phyloP scores from a whole-genome alignment of 1,139 yeast species.

The Lodderomyces parapsilosis region DNA sequence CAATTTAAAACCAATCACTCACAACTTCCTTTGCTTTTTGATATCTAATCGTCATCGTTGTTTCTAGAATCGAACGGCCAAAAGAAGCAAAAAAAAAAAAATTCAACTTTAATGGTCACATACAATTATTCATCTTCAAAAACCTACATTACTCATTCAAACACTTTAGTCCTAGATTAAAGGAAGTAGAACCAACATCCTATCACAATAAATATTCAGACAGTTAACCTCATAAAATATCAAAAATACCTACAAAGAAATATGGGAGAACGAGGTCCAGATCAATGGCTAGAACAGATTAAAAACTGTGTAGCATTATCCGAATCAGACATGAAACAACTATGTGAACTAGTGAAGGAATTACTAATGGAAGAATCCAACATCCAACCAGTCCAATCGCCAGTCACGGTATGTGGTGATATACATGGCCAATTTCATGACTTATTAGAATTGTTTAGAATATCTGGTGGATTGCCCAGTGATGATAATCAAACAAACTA shows the following conservation, averaged over 20 bases:
- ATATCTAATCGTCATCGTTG: not conserved
- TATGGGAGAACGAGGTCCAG: slow-evolving; percentile 86
- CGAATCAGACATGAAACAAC: slow-evolving; percentile 92
- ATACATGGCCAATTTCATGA: slow-evolving; percentile 99
- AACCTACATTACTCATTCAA: no score
- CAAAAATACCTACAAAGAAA: slow-evolving; percentile 3
- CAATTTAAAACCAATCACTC: not conserved
- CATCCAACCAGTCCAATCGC: slow-evolving; percentile 94
- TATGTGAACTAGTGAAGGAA: slow-evolving; percentile 92
- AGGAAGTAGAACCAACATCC: not conserved
- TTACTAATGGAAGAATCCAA: slow-evolving; percentile 75
- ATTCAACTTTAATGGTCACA: not conserved
- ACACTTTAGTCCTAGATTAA: not conserved
- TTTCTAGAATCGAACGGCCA: not conserved
- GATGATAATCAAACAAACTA: slow-evolving; percentile 54
- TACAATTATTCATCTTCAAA: not conserved
- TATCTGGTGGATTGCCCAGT: slow-evolving; percentile 90
- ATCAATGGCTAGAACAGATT: slow-evolving; percentile 93
- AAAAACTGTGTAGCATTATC: slow-evolving; percentile 85
- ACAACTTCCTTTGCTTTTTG: not conserved
- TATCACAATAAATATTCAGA: no score
- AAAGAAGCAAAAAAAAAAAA: no score
- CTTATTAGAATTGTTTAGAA: slow-evolving; percentile 81
- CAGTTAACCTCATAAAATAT: no score
- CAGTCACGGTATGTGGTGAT: slow-evolving; percentile 99